Percentiles rank a stretch among this genome's conserved stretches.
These are phyloP conservation scores for Monilinia vaccinii-corymbosi DNA, from an alignment of 2,329 filamentous ascomycete genomes.

Conservation along the genomic window DNA sequence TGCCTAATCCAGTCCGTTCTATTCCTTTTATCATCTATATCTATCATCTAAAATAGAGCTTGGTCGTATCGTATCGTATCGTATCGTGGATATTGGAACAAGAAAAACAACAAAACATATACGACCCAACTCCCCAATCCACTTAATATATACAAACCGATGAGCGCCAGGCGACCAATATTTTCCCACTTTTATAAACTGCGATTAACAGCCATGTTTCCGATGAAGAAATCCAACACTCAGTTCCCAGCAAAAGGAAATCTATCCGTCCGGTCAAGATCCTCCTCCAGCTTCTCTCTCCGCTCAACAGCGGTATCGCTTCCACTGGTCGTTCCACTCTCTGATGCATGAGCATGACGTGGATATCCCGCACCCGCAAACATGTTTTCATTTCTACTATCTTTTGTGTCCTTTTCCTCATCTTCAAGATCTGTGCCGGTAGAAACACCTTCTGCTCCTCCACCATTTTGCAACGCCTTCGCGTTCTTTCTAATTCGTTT, in stretches of 20 bases:
- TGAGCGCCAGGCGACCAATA: neutral
- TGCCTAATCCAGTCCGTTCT: neutral
- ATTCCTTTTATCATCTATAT: neutral
- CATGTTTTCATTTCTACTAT: neutral
- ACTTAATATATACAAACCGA: neutral
- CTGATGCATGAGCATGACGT: neutral
- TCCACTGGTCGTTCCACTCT: neutral
- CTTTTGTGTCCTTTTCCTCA: neutral
- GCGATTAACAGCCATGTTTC: neutral
- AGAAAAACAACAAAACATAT: neutral
- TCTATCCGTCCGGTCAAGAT: neutral
- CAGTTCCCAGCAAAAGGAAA: neutral
- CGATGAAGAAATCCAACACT: neutral
- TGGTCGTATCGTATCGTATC: neutral
- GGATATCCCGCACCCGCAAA: neutral
- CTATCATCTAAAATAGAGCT: neutral
- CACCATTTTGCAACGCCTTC: neutral
- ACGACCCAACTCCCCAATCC: neutral
- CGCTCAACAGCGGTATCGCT: neutral
- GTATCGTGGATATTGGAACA: slow-evolving; percentile 2
- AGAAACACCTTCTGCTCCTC: neutral
- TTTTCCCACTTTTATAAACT: neutral
- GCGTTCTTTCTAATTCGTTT: slow-evolving; percentile 2
- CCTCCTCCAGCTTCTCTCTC: neutral
- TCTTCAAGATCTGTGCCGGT: neutral